phyloP scores from a whole-genome alignment of 306 rosid species.

The Casuarina glauca region DNA sequence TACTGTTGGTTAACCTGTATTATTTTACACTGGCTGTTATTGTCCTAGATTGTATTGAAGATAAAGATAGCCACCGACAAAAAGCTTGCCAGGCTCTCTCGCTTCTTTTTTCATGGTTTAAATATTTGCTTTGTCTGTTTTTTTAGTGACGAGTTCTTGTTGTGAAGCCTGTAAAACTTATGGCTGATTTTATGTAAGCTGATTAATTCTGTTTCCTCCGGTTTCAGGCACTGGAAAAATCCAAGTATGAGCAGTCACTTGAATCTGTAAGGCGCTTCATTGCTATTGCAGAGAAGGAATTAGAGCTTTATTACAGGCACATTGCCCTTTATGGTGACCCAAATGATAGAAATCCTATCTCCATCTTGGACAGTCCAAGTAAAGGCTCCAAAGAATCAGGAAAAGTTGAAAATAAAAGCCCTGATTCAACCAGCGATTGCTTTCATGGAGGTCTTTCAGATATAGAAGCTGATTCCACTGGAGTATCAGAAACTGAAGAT shows the following conservation, averaged over 20 bases:
- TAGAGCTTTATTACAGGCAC: conserved; percentile 83
- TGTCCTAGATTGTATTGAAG: not conserved
- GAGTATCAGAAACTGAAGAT: conserved; percentile 46
- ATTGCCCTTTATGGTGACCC: conserved; percentile 80
- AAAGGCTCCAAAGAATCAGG: conserved; percentile 28
- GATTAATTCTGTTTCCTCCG: conserved; percentile 6
- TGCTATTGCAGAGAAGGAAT: conserved; percentile 77
- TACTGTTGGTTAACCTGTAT: not conserved
- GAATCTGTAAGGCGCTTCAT: conserved; percentile 82
- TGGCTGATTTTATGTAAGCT: not conserved
- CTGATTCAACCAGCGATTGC: conserved; percentile 29
- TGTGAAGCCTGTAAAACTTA: not conserved
- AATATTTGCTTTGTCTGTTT: not conserved
- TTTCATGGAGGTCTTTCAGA: conserved; percentile 36
- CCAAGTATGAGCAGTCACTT: conserved; percentile 88
- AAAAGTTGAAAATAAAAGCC: conserved; percentile 26
- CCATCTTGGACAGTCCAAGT: conserved; percentile 53
- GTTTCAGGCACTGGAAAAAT: conserved; percentile 85
- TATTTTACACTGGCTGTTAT: not conserved
- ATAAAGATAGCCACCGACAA: not conserved
- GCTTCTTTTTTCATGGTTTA: not conserved
- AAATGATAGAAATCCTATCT: conserved; percentile 57
- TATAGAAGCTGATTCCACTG: conserved; percentile 34
- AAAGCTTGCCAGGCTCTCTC: not conserved
- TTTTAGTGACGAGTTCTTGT: not conserved